A percentile compares a stretch with the other conserved stretches of the same genome.
phyloP scores from a whole-genome alignment of 2,329 filamentous ascomycete genomes.

The Trichoderma endophyticum region DNA sequence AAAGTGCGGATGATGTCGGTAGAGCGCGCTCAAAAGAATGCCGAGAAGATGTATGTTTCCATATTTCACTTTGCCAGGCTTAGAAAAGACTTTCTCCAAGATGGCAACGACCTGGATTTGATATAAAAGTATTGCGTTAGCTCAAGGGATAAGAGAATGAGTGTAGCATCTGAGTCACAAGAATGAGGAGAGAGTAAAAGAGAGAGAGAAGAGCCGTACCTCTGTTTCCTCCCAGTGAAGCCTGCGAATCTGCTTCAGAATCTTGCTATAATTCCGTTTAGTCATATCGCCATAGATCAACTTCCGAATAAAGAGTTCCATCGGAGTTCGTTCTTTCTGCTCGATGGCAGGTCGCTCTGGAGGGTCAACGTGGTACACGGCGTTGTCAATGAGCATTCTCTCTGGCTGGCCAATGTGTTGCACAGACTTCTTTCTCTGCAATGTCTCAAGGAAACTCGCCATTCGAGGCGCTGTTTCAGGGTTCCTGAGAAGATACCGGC shows the following conservation, averaged over 20 bases:
- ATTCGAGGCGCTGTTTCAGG: slow-evolving; percentile 91
- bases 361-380: slow-evolving; percentile 95
- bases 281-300: slow-evolving; percentile 91
- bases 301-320: slow-evolving; percentile 90
- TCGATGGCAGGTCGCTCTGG: slow-evolving; percentile 90
- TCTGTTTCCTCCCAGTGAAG: slow-evolving; percentile 97
- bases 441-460: slow-evolving; percentile 87
- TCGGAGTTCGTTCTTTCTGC: slow-evolving; percentile 91
- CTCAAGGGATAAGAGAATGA: not conserved
- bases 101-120: slow-evolving; percentile 61
- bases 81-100: slow-evolving; percentile 88
- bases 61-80: slow-evolving; percentile 96
- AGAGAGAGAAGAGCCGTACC: slow-evolving; percentile 37
- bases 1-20: slow-evolving; percentile 89
- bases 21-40: slow-evolving; percentile 82
- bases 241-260: slow-evolving; percentile 89
- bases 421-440: slow-evolving; percentile 92
- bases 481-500: slow-evolving; percentile 87
- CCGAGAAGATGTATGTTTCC: slow-evolving; percentile 93
- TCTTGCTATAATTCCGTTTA: slow-evolving; percentile 88
- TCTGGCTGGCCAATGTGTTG: slow-evolving; percentile 95
- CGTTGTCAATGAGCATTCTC: slow-evolving; percentile 97
- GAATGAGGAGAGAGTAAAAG: rapidly evolving
- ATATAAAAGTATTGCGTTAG: slow-evolving; percentile 12
- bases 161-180: not conserved